A percentile compares a stretch with the other conserved stretches of the same genome.
Evolutionary conservation across 2,329 filamentous ascomycete species (phyloP).

Genomic region (Penicillium psychrosexuale): DNA sequence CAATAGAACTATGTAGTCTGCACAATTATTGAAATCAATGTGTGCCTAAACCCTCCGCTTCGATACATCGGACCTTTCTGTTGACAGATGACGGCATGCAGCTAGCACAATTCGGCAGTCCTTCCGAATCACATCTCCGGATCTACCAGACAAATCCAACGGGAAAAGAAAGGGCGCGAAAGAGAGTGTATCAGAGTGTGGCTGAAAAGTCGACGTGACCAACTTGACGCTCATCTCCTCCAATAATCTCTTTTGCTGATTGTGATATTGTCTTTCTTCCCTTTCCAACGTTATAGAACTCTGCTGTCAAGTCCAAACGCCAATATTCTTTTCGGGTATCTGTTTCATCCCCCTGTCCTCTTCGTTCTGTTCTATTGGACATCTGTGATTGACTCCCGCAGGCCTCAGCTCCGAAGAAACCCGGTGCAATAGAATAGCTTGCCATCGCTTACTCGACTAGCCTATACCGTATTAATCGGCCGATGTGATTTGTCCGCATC

Average conservation of each 20-base stretch:
- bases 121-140: conserved; percentile 3
- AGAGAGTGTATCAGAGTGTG: background rate
- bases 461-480: conserved; percentile 10
- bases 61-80: conserved; percentile 2
- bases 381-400: conserved; percentile 15
- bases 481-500: conserved; percentile 1
- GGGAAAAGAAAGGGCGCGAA: background rate
- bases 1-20: background rate
- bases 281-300: background rate
- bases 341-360: conserved; percentile 12
- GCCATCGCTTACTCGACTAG: conserved; percentile 11
- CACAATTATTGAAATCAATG: conserved; percentile 1
- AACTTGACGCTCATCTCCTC: background rate
- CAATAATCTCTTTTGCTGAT: background rate
- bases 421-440: conserved; percentile 8
- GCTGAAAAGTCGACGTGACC: background rate
- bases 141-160: background rate
- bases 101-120: conserved; percentile 5
- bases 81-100: conserved; percentile 13
- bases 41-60: background rate
- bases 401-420: conserved; percentile 12
- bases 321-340: background rate
- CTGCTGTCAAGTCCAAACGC: conserved; percentile 6
- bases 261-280: background rate
- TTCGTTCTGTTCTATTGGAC: conserved; percentile 2